Conservation (phyloP, 1,284 basidiomycete species). For the Trichosporon faecale region DNA sequence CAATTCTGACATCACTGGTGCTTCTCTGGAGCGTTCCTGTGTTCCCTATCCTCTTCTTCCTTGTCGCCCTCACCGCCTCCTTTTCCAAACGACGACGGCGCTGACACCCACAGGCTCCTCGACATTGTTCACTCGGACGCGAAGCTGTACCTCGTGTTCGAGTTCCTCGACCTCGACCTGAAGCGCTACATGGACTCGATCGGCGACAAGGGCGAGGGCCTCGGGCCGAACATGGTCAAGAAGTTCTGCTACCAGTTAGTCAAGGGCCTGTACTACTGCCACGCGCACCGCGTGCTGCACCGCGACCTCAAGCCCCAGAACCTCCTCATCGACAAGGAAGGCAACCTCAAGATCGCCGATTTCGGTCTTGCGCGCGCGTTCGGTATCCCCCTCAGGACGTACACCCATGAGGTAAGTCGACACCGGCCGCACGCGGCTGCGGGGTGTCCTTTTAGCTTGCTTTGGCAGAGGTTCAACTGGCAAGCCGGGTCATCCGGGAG, state of each 20-base stretch:
- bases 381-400: slow-evolving; percentile 92
- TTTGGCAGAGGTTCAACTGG: too few species aligned
- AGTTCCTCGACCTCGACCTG: slow-evolving; percentile 96
- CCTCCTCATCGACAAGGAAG: slow-evolving; percentile 92
- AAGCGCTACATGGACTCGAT: slow-evolving; percentile 99
- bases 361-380: slow-evolving; percentile 93
- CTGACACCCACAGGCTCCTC: slow-evolving; percentile 68
- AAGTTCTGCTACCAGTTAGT: slow-evolving; percentile 74
- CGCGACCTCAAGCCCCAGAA: slow-evolving; percentile 98
- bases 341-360: slow-evolving; percentile 93
- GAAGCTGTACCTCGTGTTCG: slow-evolving; percentile 97
- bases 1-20: neutral
- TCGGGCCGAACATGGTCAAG: slow-evolving; percentile 88
- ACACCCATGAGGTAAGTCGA: slow-evolving; percentile 78
- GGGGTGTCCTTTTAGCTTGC: too few species aligned
- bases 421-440: too few species aligned
- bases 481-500: too few species aligned
- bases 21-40: too few species aligned
- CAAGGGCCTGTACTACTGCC: slow-evolving; percentile 97
- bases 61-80: neutral
- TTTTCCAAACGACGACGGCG: too few species aligned
- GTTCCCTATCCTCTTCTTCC: neutral
- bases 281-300: slow-evolving; percentile 96
- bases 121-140: slow-evolving; percentile 98
- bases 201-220: slow-evolving; percentile 81